Evolutionary conservation across 164 flowering plant species (phyloP).

Genomic region (Macadamia integrifolia): DNA sequence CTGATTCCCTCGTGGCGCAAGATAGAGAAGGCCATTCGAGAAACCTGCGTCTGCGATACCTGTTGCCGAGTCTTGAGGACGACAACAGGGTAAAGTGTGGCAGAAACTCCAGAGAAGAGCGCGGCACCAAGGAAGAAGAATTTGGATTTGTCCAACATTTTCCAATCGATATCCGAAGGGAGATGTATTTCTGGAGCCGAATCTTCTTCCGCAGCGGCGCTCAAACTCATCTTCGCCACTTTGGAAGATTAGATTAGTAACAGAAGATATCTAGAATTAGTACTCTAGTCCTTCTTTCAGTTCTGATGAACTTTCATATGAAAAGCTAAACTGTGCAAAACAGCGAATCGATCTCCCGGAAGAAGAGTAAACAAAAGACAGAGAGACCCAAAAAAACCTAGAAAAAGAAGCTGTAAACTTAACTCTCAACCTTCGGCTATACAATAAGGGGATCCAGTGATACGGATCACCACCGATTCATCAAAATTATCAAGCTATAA

Average conservation of each 20-base stretch:
- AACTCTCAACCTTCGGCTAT: conserved; percentile 1
- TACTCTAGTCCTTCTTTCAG: background rate
- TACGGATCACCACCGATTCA: background rate
- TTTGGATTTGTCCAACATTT: conserved; percentile 83
- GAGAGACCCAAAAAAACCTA: no score
- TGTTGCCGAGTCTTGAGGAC: conserved; percentile 73
- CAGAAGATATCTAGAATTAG: background rate
- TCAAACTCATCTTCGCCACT: conserved; percentile 63
- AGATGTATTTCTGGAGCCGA: conserved; percentile 60
- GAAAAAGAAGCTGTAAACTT: no score
- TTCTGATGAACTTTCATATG: background rate
- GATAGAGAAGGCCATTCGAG: conserved; percentile 34
- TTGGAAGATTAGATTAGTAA: conserved; percentile 3
- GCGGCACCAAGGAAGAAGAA: conserved; percentile 88
- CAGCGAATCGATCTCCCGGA: background rate
- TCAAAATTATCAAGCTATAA: background rate
- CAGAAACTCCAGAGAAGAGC: conserved; percentile 71
- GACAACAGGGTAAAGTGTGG: conserved; percentile 53
- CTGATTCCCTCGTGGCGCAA: conserved; percentile 50
- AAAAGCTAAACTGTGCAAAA: conserved; percentile 15
- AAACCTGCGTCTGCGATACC: conserved; percentile 31
- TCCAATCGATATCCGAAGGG: conserved; percentile 83
- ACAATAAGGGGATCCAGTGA: background rate
- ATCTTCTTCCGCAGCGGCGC: conserved; percentile 46
- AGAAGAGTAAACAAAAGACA: background rate